Base-by-base conservation (phyloP, 257 asterid species). In the Ilex asprella region DNA sequence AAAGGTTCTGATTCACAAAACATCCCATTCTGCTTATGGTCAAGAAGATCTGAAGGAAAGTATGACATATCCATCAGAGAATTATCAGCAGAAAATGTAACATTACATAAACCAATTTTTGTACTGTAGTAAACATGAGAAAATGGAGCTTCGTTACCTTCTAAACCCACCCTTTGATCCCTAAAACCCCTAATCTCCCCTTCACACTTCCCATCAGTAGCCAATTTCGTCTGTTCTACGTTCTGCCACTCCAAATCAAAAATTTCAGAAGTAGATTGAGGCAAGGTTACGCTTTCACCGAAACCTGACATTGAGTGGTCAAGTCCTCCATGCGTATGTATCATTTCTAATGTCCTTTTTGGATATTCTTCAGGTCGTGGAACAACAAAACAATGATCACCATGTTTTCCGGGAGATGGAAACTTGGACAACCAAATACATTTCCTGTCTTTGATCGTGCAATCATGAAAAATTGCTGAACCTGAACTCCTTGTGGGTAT, bases 401-500 rank as follows among this genome's bases (percentile, higher is more conserved):
- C 74, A 69, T 67, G 62, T 68, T 75, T 82, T 31, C 68, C 81
- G 50, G 60, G 63, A 60, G 81, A 67, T 56, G 81, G 55, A 76
- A 68, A 43, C 58, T 72, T 67, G 54, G 81, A 71, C 69, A 84
- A 75, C 82, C 81, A 70, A 55, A 59, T 68, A 67, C 73, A 83
- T 44, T 75, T 76, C 66, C 65, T 80, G n/a, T 61, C 12, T 67
- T 75, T 74, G 66, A 72, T 61, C 16, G 67, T 31, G 80, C 77
- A 41, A 61, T 66, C 78, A 31, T 72, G 78, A 74, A 56, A 72
- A 71, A 75, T 65, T 62, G 76, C 73, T 44, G 81, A 76, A 71
- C 80, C 75, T 32, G 88, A 79, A 80, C 73, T 66, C 51, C 71
- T 65, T 44, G 76, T 64, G 64, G 78, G 70, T 12, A 72, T 59